phyloP scores from a whole-genome alignment of 441 rosid species.

The Bocquillonia castaneifolia region DNA sequence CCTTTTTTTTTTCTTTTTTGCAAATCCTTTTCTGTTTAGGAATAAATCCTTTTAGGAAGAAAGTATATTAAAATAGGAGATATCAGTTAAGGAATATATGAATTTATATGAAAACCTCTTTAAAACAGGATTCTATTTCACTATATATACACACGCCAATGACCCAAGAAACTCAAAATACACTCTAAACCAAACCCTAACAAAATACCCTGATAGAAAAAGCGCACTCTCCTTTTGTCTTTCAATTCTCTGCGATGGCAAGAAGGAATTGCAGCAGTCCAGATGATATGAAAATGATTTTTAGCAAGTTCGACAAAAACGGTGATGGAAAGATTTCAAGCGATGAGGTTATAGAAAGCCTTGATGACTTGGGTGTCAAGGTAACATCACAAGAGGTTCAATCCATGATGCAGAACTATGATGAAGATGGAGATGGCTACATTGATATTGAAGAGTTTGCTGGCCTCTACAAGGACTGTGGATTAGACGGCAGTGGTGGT shows the following conservation, averaged over 20 bases:
- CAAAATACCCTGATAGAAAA: too few relatives aligned
- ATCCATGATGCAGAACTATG: slow-evolving; percentile 60
- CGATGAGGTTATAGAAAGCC: slow-evolving; percentile 50
- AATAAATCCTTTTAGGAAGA: too few relatives aligned
- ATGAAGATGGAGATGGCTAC: slow-evolving; percentile 74
- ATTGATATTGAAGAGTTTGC: slow-evolving; percentile 73
- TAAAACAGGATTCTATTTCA: not conserved
- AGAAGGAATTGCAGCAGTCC: not conserved
- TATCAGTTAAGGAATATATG: not conserved
- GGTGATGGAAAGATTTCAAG: slow-evolving; percentile 80
- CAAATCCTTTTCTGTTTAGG: too few relatives aligned
- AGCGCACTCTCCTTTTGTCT: not conserved
- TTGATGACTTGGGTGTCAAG: slow-evolving; percentile 49
- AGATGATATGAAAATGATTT: slow-evolving; percentile 39
- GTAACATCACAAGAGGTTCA: slow-evolving; percentile 47
- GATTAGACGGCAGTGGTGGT: slow-evolving; percentile 17
- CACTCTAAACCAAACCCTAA: too few relatives aligned
- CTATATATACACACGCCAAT: not conserved
- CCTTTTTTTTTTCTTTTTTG: too few relatives aligned
- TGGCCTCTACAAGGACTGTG: slow-evolving; percentile 35
- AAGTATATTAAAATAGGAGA: not conserved
- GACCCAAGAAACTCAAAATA: too few relatives aligned
- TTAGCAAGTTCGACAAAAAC: slow-evolving; percentile 71
- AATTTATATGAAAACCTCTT: not conserved
- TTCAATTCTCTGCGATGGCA: slow-evolving; percentile 22